Evolutionary conservation across 164 flowering plant genomes (phyloP), one percentile per base, ranked within the genome.

Genomic region (Vitis rotundifolia): DNA sequence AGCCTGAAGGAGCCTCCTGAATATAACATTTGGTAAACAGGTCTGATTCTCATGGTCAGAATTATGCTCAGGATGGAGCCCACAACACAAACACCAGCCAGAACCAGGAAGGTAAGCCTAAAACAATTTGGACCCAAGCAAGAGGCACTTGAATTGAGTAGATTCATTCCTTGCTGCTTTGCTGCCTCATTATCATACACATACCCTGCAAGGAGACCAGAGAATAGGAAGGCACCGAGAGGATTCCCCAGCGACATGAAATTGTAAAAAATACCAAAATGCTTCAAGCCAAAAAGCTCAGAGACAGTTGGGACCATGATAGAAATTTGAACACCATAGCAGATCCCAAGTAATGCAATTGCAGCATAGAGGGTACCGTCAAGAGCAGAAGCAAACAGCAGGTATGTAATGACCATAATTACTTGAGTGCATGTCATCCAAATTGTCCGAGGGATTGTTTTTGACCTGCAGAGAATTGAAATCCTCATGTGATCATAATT

Each of bases 1-100:
- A 85, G 52, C 47, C 95, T 81, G 64, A 90, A 91, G 19, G 98
- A 93, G 57, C 95, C 94, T 6, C 90, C 90, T 29, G 91, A 73
- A 73, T 91, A 93, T 13, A 93, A 91, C 94, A 89, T 87, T 66
- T 88, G 83, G 70, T 93, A 93, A 54, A 93, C 98, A 2, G 97
- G 93, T 75, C 71, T 80, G 28, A 89, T 82, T 78, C 97, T 78
- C 9, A 73, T 37, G 0, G 91, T 85, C 56, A 93, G 83, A 59
- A 91, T 68, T 3, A 87, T 44, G 77, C 93, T 83, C 82, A 88
- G 61, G 13, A 88, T 3, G 13, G 90, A 62, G 22, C 97, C 95
- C 44, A 89, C n/a, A 19, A 76, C 80, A 61, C 88, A 89, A 13
- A 84, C 84, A 11, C 88, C 91, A 12, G 98, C 91, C 37, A 92